Conservation (phyloP, 2,329 filamentous ascomycete species). For the Akanthomyces uredinophilus region DNA sequence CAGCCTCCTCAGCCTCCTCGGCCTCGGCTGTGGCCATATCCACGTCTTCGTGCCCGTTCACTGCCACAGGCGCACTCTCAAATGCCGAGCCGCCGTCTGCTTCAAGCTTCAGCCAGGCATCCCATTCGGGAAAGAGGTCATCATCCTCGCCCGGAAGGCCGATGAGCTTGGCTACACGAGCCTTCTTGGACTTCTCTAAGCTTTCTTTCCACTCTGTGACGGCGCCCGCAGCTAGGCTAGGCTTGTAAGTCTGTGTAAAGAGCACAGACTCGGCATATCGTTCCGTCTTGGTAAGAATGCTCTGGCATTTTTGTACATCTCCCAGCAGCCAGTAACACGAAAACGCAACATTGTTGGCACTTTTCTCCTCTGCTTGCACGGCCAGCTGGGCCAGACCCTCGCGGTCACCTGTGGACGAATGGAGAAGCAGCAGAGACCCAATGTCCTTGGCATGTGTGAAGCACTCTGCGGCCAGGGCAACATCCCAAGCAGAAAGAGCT, state of each 20-base stretch:
- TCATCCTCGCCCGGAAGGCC: constrained; percentile 77
- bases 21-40: constrained; percentile 20
- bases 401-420: constrained; percentile 78
- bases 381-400: constrained; percentile 70
- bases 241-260: constrained; percentile 94
- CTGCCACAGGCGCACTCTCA: not conserved
- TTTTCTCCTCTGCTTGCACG: constrained; percentile 66
- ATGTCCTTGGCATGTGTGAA: constrained; percentile 88
- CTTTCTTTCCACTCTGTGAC: constrained; percentile 76
- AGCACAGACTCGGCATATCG: constrained; percentile 81
- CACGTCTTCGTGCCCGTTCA: constrained; percentile 19
- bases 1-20: constrained; percentile 21
- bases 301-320: constrained; percentile 75
- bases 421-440: constrained; percentile 79
- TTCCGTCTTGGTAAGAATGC: constrained; percentile 72
- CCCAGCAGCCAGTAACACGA: constrained; percentile 82
- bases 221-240: constrained; percentile 62
- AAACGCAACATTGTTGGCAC: constrained; percentile 89
- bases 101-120: constrained; percentile 80
- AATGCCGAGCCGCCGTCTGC: constrained; percentile 53
- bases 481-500: constrained; percentile 79
- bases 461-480: constrained; percentile 84
- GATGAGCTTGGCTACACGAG: constrained; percentile 75
- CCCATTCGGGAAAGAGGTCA: constrained; percentile 94
- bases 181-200: constrained; percentile 80